Evolutionary conservation across 768 basidiomycete species (phyloP).

Genomic region (Mrakia frigida): DNA sequence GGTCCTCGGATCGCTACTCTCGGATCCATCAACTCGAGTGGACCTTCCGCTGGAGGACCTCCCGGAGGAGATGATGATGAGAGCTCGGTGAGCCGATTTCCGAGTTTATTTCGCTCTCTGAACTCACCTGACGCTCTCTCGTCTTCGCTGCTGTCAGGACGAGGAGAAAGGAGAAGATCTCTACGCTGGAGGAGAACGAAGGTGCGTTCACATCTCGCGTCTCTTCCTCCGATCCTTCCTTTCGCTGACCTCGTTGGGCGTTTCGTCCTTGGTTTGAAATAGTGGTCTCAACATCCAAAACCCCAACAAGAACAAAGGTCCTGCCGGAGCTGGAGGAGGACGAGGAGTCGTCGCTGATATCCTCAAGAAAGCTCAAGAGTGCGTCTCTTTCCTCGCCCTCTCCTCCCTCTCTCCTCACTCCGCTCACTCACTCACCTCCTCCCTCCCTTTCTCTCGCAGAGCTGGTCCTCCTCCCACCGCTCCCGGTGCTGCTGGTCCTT

Average conservation of each 20-base stretch:
- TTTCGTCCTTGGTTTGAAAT: not conserved
- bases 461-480: slow-evolving; percentile 20
- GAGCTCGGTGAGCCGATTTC: not conserved
- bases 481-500: slow-evolving; percentile 20
- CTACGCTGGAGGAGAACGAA: slow-evolving; percentile 93
- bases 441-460: not conserved
- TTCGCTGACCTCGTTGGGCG: not conserved
- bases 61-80: slow-evolving; percentile 50
- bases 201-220: slow-evolving; percentile 49
- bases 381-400: slow-evolving; percentile 40
- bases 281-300: slow-evolving; percentile 88
- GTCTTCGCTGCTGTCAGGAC: slow-evolving; percentile 25
- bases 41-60: slow-evolving; percentile 34
- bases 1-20: slow-evolving; percentile 46
- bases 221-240: not conserved
- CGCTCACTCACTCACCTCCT: not conserved
- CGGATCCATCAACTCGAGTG: slow-evolving; percentile 41
- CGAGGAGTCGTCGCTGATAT: slow-evolving; percentile 51
- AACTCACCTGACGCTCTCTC: too few species aligned
- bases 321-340: slow-evolving; percentile 49
- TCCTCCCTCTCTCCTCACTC: not conserved
- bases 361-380: slow-evolving; percentile 76
- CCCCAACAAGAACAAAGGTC: slow-evolving; percentile 53
- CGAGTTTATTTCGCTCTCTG: too few species aligned
- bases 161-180: slow-evolving; percentile 54